A percentile compares a stretch with the other conserved stretches of the same genome.
These are phyloP conservation scores for Tolypocladium capitatum DNA, from an alignment of 2,329 filamentous ascomycete genomes.

Conservation along the genomic window DNA sequence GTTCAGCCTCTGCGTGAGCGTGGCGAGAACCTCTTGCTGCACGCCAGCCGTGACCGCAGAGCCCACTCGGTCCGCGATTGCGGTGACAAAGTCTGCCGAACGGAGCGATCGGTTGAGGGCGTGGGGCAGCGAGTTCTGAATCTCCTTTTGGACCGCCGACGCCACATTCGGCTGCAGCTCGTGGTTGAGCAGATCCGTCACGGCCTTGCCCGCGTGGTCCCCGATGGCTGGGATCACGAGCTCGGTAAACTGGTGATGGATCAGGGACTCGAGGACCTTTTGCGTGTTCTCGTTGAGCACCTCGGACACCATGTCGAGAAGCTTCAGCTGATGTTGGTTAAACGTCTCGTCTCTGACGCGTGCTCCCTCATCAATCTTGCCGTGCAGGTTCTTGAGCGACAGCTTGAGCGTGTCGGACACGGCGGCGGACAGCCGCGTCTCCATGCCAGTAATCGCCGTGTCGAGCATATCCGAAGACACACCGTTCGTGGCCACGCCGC, in stretches of 20 bases:
- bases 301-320: conserved; percentile 44
- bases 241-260: conserved; percentile 61
- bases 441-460: conserved; percentile 39
- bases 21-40: conserved; percentile 52
- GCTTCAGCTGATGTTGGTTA: conserved; percentile 36
- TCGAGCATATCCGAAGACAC: conserved; percentile 36
- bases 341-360: conserved; percentile 37
- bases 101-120: conserved; percentile 43
- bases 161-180: conserved; percentile 54
- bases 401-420: conserved; percentile 40
- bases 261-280: conserved; percentile 63
- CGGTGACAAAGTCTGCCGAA: conserved; percentile 58
- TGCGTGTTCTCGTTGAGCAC: conserved; percentile 51
- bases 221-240: conserved; percentile 64
- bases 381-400: conserved; percentile 47
- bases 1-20: conserved; percentile 49
- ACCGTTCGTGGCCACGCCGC: conserved; percentile 10
- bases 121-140: conserved; percentile 58
- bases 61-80: conserved; percentile 55
- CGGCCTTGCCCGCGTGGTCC: conserved; percentile 50
- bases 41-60: conserved; percentile 53
- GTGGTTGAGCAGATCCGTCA: conserved; percentile 59
- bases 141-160: conserved; percentile 56
- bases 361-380: conserved; percentile 53
- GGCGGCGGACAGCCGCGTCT: conserved; percentile 34